Evolutionary conservation across 495 filamentous ascomycete species (phyloP).

Genomic region (Aspergillus mulundensis): DNA sequence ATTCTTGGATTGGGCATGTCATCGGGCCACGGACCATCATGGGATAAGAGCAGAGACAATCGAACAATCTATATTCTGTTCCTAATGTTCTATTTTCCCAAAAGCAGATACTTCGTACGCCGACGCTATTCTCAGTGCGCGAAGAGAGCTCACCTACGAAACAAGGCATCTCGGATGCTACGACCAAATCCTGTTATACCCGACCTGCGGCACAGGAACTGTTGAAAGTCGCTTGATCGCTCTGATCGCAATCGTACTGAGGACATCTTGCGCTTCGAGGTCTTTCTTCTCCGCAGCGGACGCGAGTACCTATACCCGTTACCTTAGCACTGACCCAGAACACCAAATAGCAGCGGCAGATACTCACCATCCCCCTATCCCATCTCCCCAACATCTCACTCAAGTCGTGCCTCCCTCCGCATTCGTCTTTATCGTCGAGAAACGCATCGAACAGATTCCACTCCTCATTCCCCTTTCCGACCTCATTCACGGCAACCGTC

Average conservation of each 20-base stretch:
- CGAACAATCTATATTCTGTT: not conserved
- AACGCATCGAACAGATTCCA: slow-evolving; percentile 6
- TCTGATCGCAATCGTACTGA: not conserved
- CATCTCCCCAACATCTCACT: slow-evolving; percentile 3
- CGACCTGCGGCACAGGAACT: not conserved
- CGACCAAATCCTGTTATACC: not conserved
- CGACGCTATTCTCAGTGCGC: not conserved
- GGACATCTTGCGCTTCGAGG: not conserved
- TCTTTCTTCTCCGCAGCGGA: not conserved
- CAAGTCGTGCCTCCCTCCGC: not conserved
- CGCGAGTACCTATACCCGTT: not conserved
- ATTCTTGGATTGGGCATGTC: not conserved
- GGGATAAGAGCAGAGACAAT: not conserved
- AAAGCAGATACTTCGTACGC: not conserved
- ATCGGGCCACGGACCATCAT: not conserved
- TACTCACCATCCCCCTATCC: not conserved
- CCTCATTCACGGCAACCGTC: not conserved
- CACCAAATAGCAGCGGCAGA: not conserved
- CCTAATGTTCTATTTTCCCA: not conserved
- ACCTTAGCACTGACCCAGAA: not conserved
- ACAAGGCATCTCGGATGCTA: not conserved
- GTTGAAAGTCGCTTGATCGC: slow-evolving; percentile 1
- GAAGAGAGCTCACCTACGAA: not conserved
- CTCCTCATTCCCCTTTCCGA: not conserved
- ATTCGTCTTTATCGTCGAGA: not conserved